phyloP scores from a whole-genome alignment of 2,329 filamentous ascomycete genomes.

The Periconia sp. region DNA sequence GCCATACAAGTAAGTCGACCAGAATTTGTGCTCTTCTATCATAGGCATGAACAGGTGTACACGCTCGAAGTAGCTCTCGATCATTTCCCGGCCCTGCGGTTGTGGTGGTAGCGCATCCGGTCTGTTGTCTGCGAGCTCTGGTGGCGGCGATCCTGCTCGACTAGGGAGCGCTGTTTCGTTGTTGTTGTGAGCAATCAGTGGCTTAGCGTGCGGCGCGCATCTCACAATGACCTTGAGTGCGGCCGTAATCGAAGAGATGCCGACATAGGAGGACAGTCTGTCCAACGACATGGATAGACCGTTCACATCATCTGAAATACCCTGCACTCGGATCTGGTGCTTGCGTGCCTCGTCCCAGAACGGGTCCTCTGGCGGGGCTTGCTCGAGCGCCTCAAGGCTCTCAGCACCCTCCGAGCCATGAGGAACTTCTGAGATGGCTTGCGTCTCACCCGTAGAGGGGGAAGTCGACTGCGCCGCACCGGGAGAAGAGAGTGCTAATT shows the following conservation, averaged over 20 bases:
- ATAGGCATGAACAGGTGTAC: slow-evolving; percentile 76
- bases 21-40: slow-evolving; percentile 74
- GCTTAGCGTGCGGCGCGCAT: slow-evolving; percentile 58
- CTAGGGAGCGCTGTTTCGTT: slow-evolving; percentile 45
- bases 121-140: slow-evolving; percentile 38
- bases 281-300: slow-evolving; percentile 68
- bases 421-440: slow-evolving; percentile 44
- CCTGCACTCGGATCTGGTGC: slow-evolving; percentile 50
- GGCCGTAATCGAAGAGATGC: slow-evolving; percentile 76
- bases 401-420: slow-evolving; percentile 56
- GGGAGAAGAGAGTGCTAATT: slow-evolving; percentile 51
- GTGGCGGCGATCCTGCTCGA: slow-evolving; percentile 43
- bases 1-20: slow-evolving; percentile 67
- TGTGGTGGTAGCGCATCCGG: slow-evolving; percentile 60
- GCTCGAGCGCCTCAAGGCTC: slow-evolving; percentile 68
- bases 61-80: slow-evolving; percentile 78
- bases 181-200: slow-evolving; percentile 54
- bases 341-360: slow-evolving; percentile 70
- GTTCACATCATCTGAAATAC: slow-evolving; percentile 73
- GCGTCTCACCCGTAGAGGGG: slow-evolving; percentile 33
- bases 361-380: slow-evolving; percentile 68
- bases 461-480: slow-evolving; percentile 39
- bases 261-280: slow-evolving; percentile 70
- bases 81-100: slow-evolving; percentile 70
- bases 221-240: slow-evolving; percentile 72